Base-by-base conservation (phyloP, 1,139 yeast species). In the Candida glucosophila region DNA sequence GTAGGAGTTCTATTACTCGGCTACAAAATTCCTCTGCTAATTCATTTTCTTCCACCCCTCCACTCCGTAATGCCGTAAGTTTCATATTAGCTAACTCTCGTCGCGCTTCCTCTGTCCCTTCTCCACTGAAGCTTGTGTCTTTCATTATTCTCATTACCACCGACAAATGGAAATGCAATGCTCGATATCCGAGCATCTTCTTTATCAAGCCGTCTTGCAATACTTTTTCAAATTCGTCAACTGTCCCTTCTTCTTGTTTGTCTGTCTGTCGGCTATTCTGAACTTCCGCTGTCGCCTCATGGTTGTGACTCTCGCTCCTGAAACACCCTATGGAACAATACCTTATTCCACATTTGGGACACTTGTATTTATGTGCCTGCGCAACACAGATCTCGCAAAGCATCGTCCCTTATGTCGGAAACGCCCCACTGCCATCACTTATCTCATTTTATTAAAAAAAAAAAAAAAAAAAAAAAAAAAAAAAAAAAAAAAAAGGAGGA, bases 31-130 rank as follows among this genome's bases (percentile, higher is more conserved):
- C 85, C 43, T 79, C 86, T 5, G 80, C 70, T 20, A 75, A 50
- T 33, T 59, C 72, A 41, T 80, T 79, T 26, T 67, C 69, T 40
- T 80, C 86, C 1, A 57, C 32, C 0, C 92, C 92, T 3, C 80
- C 79, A 5, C 40, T 47, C 15, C 92, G 51, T 17, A 80, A 56
- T 31, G 73, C 74, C 8, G 71, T 62, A 14, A 80, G 51, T 36
- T 77, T 76, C 37, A 73, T 58, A 31, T 73, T 61, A 5, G 80
- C 78, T 6, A 80, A 66, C 17, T 67, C 74, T 13, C 57, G 39
- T 21, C 82, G 52, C 11, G 73, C 78, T 14, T 71, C 80, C 13
- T 39, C 31, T 12, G 44, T 51, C 15, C 52, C 50, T 30, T 64
- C 69, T 8, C 67, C 62, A 2, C 78, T 60, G 2, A 69, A 32